A percentile compares a stretch with the other conserved stretches of the same genome.
These are phyloP conservation scores for Sarocladium oryzae DNA, from an alignment of 2,329 filamentous ascomycete genomes.

Conservation along the genomic window DNA sequence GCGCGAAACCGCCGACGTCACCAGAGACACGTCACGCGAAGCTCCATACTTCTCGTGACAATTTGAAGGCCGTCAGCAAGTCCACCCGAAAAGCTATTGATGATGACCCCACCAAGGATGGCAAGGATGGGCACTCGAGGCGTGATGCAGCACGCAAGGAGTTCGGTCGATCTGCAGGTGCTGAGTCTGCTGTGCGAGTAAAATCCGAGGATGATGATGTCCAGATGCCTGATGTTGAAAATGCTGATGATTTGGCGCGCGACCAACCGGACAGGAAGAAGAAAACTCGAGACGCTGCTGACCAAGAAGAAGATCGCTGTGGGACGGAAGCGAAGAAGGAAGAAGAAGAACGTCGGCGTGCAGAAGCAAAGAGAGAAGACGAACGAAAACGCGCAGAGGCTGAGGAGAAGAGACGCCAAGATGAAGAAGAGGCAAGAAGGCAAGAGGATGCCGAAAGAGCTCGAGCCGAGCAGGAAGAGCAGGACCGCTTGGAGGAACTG, in stretches of 20 bases:
- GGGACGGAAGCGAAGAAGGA: constrained; percentile 25
- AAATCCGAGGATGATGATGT: constrained; percentile 51
- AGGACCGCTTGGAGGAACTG: constrained; percentile 8
- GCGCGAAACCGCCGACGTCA: constrained; percentile 34
- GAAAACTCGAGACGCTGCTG: constrained; percentile 22
- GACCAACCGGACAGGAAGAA: constrained; percentile 31
- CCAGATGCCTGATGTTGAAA: constrained; percentile 46
- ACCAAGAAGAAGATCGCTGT: too few relatives aligned
- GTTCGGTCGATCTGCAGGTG: constrained; percentile 30
- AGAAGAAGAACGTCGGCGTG: constrained; percentile 23
- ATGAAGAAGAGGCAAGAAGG: constrained; percentile 12
- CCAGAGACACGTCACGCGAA: constrained; percentile 27
- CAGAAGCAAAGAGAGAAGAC: constrained; percentile 24
- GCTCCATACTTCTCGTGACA: constrained; percentile 32
- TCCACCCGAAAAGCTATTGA: constrained; percentile 22
- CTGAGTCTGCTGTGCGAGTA: constrained; percentile 47
- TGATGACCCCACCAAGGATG: constrained; percentile 29
- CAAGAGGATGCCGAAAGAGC: constrained; percentile 26
- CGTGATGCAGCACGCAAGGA: constrained; percentile 37
- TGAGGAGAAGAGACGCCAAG: constrained; percentile 11
- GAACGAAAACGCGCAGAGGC: constrained; percentile 16
- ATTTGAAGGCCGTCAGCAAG: constrained; percentile 7
- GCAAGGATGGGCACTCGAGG: constrained; percentile 15
- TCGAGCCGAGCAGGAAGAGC: constrained; percentile 13
- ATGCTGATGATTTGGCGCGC: constrained; percentile 21